phyloP scores from a whole-genome alignment of 2,329 filamentous ascomycete species.

The Ceratocystis huliohia region DNA sequence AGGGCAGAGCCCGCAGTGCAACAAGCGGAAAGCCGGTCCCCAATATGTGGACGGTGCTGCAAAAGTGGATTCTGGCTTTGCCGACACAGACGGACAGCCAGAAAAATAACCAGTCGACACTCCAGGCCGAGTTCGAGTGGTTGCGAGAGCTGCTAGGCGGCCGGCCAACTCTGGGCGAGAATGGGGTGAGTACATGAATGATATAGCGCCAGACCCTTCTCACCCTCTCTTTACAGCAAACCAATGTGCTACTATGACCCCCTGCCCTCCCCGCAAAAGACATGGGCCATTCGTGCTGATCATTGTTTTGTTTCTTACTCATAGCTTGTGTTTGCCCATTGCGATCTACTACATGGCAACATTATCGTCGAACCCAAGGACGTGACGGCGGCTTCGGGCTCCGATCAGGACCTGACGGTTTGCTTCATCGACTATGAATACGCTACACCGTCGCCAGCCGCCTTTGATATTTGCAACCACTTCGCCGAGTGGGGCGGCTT shows the following conservation, averaged over 20 bases:
- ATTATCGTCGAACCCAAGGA: constrained; percentile 62
- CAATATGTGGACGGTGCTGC: constrained; percentile 89
- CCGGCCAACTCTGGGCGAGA: constrained; percentile 60
- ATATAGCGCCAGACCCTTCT: neutral
- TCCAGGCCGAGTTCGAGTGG: constrained; percentile 63
- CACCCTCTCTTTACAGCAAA: neutral
- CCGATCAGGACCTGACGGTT: constrained; percentile 36
- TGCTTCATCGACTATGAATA: constrained; percentile 99
- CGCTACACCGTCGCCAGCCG: constrained; percentile 81
- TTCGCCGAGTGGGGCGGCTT: constrained; percentile 98
- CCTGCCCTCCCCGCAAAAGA: neutral
- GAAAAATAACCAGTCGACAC: constrained; percentile 48
- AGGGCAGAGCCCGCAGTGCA: constrained; percentile 28
- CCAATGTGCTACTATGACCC: neutral
- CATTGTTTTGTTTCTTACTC: neutral
- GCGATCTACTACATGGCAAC: constrained; percentile 91
- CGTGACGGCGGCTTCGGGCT: constrained; percentile 22
- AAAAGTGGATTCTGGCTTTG: constrained; percentile 85
- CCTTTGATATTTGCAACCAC: constrained; percentile 95
- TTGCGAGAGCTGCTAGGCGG: constrained; percentile 61
- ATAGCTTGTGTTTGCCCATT: constrained; percentile 83
- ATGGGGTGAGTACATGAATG: constrained; percentile 45
- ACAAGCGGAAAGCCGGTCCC: constrained; percentile 60
- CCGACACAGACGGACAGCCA: constrained; percentile 60
- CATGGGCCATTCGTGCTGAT: constrained; percentile 1